Evolutionary conservation across 2,329 filamentous ascomycete species (phyloP).

Genomic region (Verticillium dahliae): DNA sequence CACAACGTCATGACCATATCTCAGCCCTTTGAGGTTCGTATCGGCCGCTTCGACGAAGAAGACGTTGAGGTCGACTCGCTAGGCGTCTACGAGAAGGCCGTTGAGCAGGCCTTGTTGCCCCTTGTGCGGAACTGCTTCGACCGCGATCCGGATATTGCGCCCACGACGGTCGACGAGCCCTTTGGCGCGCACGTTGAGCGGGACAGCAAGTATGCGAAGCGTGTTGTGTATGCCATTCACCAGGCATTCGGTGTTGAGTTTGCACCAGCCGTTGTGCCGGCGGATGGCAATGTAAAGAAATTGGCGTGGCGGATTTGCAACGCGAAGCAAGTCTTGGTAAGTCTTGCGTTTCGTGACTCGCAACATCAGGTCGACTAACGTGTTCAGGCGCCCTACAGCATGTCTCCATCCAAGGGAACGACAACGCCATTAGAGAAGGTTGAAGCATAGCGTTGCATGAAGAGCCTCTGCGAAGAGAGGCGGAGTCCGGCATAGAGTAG

Average conservation of each 20-base stretch:
- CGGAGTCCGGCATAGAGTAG: neutral
- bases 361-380: neutral
- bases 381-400: constrained; percentile 61
- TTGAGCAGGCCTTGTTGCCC: constrained; percentile 73
- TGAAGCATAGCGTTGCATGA: neutral
- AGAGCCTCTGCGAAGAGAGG: neutral
- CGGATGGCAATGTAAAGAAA: constrained; percentile 85
- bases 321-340: constrained; percentile 87
- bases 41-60: constrained; percentile 72
- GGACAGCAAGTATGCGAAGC: constrained; percentile 79
- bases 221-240: constrained; percentile 89
- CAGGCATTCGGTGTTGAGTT: constrained; percentile 98
- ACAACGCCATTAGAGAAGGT: constrained; percentile 36
- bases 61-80: constrained; percentile 57
- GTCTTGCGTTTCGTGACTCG: constrained; percentile 23
- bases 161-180: constrained; percentile 67
- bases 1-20: constrained; percentile 94
- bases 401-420: constrained; percentile 58
- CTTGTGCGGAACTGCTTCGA: constrained; percentile 91
- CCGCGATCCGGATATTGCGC: constrained; percentile 83
- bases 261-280: constrained; percentile 82
- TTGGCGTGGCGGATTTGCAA: constrained; percentile 93
- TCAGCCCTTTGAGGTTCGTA: constrained; percentile 83
- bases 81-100: constrained; percentile 57
- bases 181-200: constrained; percentile 83